phyloP scores from a whole-genome alignment of 2,329 filamentous ascomycete genomes.

The Phialocephala sp. region DNA sequence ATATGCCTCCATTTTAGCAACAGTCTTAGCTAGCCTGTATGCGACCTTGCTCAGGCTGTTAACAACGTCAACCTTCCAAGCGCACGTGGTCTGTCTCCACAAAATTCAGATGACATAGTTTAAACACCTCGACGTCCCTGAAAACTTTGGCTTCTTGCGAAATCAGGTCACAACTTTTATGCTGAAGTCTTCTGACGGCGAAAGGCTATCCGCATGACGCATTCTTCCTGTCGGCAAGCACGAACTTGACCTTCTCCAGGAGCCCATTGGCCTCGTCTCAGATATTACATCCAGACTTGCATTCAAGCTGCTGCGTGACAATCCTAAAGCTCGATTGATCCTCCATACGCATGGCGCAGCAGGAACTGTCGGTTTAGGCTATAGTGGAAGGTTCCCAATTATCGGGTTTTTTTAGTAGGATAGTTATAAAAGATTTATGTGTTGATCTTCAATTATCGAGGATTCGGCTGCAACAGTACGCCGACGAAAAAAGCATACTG shows the following conservation, averaged over 20 bases:
- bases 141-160: conserved; percentile 75
- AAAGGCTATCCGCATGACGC: conserved; percentile 86
- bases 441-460: conserved; percentile 86
- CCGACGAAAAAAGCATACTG: conserved; percentile 82
- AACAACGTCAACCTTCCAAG: conserved; percentile 51
- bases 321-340: conserved; percentile 66
- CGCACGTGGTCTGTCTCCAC: conserved; percentile 76
- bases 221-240: conserved; percentile 78
- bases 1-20: conserved; percentile 37
- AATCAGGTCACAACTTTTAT: conserved; percentile 88
- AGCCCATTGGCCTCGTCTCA: conserved; percentile 40
- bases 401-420: conserved; percentile 75
- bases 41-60: conserved; percentile 52
- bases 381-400: conserved; percentile 76
- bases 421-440: conserved; percentile 74
- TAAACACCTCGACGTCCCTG: conserved; percentile 75
- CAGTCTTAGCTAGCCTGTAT: conserved; percentile 46
- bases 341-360: conserved; percentile 53
- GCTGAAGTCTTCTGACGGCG: conserved; percentile 72
- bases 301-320: conserved; percentile 65
- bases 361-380: conserved; percentile 66
- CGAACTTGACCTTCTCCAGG: conserved; percentile 61
- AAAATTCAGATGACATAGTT: conserved; percentile 74
- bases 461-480: conserved; percentile 77
- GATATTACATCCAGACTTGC: conserved; percentile 42